These are phyloP conservation scores for Dipteronia dyeriana DNA, from an alignment of 345 rosid genomes.

Conservation along the genomic window DNA sequence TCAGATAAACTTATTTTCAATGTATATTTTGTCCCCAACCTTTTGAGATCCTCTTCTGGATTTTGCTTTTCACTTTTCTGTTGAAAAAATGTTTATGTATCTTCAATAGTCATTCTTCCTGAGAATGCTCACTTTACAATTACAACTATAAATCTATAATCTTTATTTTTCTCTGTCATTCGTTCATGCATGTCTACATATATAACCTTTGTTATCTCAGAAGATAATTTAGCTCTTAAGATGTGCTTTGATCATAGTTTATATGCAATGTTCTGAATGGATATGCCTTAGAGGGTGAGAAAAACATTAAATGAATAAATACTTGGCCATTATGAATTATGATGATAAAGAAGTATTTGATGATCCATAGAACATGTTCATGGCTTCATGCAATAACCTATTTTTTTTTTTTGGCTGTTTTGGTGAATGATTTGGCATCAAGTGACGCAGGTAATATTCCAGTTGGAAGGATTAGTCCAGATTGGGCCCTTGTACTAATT, in stretches of 20 bases:
- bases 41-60: not conserved
- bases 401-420: not conserved
- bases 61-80: not conserved
- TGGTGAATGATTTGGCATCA: not conserved
- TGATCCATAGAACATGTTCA: not conserved
- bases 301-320: not conserved
- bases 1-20: not conserved
- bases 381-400: not conserved
- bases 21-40: not conserved
- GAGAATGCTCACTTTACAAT: conserved; percentile 1
- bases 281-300: not conserved
- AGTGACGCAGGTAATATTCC: not conserved
- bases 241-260: not conserved
- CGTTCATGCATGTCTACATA: not conserved
- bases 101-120: not conserved
- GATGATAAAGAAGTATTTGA: not conserved
- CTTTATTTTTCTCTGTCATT: not conserved
- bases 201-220: not conserved
- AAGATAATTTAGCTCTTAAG: not conserved
- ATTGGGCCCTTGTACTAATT: not conserved
- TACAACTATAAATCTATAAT: not conserved
- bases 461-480: not conserved
- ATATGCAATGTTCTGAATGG: not conserved
- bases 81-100: not conserved
- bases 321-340: not conserved